Percentiles rank a stretch among this genome's conserved stretches.
These are phyloP conservation scores for Gastrodia elata DNA, from an alignment of 106 monocot species.

Conservation along the genomic window DNA sequence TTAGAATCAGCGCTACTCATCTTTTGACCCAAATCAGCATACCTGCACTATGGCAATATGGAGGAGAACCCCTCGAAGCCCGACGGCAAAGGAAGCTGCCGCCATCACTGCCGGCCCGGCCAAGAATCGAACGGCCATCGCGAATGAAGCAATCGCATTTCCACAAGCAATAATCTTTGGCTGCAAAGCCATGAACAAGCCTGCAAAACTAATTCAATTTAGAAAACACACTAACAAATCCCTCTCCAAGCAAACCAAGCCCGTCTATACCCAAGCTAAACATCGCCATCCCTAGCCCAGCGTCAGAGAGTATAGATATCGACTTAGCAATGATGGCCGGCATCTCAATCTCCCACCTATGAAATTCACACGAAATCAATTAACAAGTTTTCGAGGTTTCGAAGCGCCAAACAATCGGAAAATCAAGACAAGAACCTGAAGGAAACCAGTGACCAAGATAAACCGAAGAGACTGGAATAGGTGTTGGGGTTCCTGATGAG, in stretches of 20 bases:
- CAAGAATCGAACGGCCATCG: slow-evolving; percentile 22
- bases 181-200: slow-evolving; percentile 26
- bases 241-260: not conserved
- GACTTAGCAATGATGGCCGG: slow-evolving; percentile 26
- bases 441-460: slow-evolving; percentile 43
- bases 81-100: slow-evolving; percentile 17
- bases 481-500: slow-evolving; percentile 54
- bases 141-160: slow-evolving; percentile 13
- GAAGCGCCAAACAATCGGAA: not conserved
- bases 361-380: not conserved
- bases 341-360: slow-evolving; percentile 31
- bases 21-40: not conserved
- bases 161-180: slow-evolving; percentile 27
- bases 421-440: slow-evolving; percentile 23
- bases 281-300: slow-evolving; percentile 61
- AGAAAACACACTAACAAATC: not conserved
- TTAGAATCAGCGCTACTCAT: not conserved
- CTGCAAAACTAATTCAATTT: slow-evolving; percentile 12
- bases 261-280: slow-evolving; percentile 37
- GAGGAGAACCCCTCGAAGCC: slow-evolving; percentile 17
- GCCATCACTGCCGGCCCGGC: slow-evolving; percentile 24
- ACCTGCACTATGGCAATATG: slow-evolving; percentile 27
- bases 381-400: not conserved
- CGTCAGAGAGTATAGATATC: slow-evolving; percentile 43
- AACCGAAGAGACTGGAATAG: slow-evolving; percentile 43